A percentile compares a stretch with the other conserved stretches of the same genome.
Conservation (phyloP, 2,329 filamentous ascomycete genomes). For the Zalaria obscura region DNA sequence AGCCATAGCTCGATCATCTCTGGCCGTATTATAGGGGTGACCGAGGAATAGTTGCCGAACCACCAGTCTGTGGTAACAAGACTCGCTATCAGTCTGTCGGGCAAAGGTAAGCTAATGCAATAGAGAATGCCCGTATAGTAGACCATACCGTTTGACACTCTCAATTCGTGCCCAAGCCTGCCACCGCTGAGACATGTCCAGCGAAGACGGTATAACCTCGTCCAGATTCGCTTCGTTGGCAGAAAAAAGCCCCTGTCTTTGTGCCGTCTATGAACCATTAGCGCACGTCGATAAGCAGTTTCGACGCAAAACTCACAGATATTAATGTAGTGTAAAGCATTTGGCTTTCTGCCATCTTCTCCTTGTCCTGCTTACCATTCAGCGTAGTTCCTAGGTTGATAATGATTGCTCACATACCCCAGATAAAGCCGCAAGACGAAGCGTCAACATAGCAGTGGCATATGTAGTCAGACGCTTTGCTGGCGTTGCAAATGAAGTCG, state of each 20-base stretch:
- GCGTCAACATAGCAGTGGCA: slow-evolving; percentile 32
- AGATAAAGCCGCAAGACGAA: slow-evolving; percentile 35
- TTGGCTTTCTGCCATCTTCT: slow-evolving; percentile 32
- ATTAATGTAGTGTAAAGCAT: slow-evolving; percentile 38
- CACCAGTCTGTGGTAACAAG: slow-evolving; percentile 8
- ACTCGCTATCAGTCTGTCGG: slow-evolving; percentile 3
- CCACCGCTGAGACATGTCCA: slow-evolving; percentile 29
- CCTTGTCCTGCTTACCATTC: slow-evolving; percentile 16
- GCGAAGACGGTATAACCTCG: slow-evolving; percentile 20
- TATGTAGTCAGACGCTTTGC: slow-evolving; percentile 30
- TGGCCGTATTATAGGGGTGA: slow-evolving; percentile 5
- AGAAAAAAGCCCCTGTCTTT: slow-evolving; percentile 36
- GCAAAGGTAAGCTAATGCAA: too few relatives aligned
- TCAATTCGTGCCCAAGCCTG: slow-evolving; percentile 39
- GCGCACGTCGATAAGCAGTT: background rate
- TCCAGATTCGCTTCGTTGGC: slow-evolving; percentile 33
- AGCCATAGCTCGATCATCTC: slow-evolving; percentile 7
- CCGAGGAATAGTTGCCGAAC: slow-evolving; percentile 6
- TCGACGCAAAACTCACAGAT: slow-evolving; percentile 17
- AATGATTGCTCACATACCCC: slow-evolving; percentile 21
- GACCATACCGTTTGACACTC: slow-evolving; percentile 29
- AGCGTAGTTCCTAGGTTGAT: background rate
- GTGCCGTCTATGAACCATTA: slow-evolving; percentile 24
- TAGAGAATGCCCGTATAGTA: background rate
- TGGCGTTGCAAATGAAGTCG: slow-evolving; percentile 24